Percentiles rank a stretch among this genome's conserved stretches.
These are phyloP conservation scores for Gilbertella persicaria DNA, from an alignment of 371 early-diverging fungal genomes.

Conservation along the genomic window DNA sequence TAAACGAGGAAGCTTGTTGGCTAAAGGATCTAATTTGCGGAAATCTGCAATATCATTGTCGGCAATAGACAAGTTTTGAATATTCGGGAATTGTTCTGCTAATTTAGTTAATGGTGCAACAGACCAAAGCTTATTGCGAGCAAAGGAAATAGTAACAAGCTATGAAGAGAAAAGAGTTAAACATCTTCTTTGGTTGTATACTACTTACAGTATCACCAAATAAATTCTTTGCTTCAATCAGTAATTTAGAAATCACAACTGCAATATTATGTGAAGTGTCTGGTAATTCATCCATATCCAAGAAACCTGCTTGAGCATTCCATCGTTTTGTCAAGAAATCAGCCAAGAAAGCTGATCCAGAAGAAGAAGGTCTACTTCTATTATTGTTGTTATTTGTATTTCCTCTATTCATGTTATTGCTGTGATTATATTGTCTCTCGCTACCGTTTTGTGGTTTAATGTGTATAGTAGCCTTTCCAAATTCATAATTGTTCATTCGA, in stretches of 20 bases:
- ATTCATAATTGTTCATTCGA: conserved; percentile 33
- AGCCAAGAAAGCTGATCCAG: conserved; percentile 21
- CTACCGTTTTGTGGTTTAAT: not conserved
- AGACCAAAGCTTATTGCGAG: conserved; percentile 48
- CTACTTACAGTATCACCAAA: conserved; percentile 49
- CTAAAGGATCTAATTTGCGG: conserved; percentile 49
- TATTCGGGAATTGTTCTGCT: conserved; percentile 48
- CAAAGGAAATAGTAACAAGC: conserved; percentile 60
- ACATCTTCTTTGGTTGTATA: not conserved
- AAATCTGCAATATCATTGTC: conserved; percentile 56
- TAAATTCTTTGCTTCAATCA: conserved; percentile 49
- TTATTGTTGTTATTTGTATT: not conserved
- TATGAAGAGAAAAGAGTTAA: conserved; percentile 16
- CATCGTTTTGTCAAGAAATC: conserved; percentile 53
- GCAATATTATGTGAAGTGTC: conserved; percentile 32
- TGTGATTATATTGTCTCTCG: not conserved
- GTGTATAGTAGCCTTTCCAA: conserved; percentile 18
- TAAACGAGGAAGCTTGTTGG: conserved; percentile 38
- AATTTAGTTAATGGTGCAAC: conserved; percentile 44
- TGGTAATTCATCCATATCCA: conserved; percentile 57
- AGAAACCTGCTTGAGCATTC: conserved; percentile 41
- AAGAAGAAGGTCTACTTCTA: not conserved
- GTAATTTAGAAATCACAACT: conserved; percentile 42
- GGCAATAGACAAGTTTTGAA: conserved; percentile 59
- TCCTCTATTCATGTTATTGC: conserved; percentile 2